Evolutionary conservation across 1,139 yeast genomes (phyloP).

Genomic region (Yamadazyma friedrichii): DNA sequence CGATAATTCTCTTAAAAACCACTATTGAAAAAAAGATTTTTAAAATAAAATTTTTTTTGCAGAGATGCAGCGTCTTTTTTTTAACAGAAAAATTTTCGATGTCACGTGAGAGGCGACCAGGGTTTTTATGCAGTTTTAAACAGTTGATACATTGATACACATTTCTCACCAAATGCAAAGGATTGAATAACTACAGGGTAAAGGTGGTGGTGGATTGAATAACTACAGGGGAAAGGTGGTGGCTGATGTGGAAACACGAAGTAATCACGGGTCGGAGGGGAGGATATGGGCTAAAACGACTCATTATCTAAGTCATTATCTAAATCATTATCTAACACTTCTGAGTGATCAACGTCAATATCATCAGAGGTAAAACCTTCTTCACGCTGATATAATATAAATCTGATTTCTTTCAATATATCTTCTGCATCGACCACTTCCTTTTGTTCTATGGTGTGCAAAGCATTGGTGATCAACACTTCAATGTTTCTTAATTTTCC

Average conservation of each 20-base stretch:
- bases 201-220: background rate
- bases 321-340: background rate
- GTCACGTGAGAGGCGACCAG: constrained; percentile 2
- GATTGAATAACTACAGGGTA: no score
- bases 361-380: constrained; percentile 60
- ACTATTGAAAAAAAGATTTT: background rate
- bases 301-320: background rate
- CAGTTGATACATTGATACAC: no score
- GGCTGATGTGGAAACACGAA: no score
- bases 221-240: background rate
- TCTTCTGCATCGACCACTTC: constrained; percentile 31
- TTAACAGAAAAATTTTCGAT: no score
- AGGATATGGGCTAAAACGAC: constrained; percentile 1
- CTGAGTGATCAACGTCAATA: constrained; percentile 14
- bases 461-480: constrained; percentile 64
- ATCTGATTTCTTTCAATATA: constrained; percentile 63
- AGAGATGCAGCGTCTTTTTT: constrained; percentile 2
- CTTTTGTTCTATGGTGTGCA: constrained; percentile 20
- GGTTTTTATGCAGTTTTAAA: background rate
- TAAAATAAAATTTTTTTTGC: constrained; percentile 4
- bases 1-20: background rate
- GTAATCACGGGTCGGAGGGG: no score
- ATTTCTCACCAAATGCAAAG: no score
- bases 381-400: constrained; percentile 75
- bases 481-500: constrained; percentile 88